Base-by-base conservation (phyloP, 1,284 basidiomycete species). In the Austroboletus rostrupii region DNA sequence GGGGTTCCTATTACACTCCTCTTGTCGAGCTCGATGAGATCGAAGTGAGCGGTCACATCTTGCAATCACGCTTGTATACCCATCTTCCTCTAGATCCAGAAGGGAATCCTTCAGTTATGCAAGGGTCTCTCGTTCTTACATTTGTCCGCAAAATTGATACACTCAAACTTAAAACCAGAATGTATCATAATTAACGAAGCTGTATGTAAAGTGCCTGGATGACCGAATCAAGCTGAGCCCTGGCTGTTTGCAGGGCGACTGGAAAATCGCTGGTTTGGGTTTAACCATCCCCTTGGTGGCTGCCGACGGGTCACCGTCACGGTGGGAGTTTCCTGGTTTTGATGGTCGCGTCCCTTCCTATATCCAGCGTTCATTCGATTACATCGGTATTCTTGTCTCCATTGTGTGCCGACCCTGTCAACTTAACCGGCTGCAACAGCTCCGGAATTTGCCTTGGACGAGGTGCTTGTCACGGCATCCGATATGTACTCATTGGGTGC, bases 401-500 rank as follows among this genome's bases (percentile, higher is more conserved):
- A 49, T 47, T 43, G 16, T 35, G 31, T n/a, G 3, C 42, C 11
- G 14, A 28, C 8, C 6, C 3, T n/a, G 37, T 42, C 42, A 36
- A 33, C 44, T 38, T 50, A 31, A 64, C 31, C 6, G 47, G 29
- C 37, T 44, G n/a, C 5, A 12, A 39, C 66, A 93, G 96, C 95
- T 1, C 96, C 96, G 0, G 96, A 98, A 70, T 97, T 97, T 70
- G 91, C 87, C 1, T 72, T 98, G 46, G 95, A 98, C 67, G 92
- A 96, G 62, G 77, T 85, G 20, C 75, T 97, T 5, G 75, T 85
- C 29, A 88, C 92, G 0, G 81, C 89, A 0, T 97, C 93, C 35
- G 96, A 99, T 66, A 89, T 99, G 79, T 99, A 95, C 67, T 88
- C 92, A 4, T 79, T 99, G 9, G 96, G 96, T 7, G 95, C 90